Evolutionary conservation across 176 grass and related monocot genomes (phyloP).

Genomic region (Ensete glaucum): DNA sequence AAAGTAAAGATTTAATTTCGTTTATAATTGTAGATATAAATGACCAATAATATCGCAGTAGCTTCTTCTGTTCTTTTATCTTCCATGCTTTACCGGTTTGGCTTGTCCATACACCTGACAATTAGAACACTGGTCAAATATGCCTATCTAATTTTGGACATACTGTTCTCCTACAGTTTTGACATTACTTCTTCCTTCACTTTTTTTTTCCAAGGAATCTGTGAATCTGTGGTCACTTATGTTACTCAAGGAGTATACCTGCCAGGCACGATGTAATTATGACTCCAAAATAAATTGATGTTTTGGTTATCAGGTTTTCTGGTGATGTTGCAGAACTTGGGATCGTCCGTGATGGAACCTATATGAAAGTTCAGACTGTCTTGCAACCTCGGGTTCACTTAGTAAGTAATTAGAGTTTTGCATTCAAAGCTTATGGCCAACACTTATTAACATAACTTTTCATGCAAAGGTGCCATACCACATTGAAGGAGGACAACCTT

Average conservation of each 20-base stretch:
- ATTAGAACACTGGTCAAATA: neutral
- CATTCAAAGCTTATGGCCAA: conserved; percentile 27
- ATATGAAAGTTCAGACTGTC: conserved; percentile 68
- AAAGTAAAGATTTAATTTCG: conserved; percentile 51
- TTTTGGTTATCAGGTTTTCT: conserved; percentile 56
- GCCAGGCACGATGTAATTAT: neutral
- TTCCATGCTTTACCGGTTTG: neutral
- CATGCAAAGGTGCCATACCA: conserved; percentile 66
- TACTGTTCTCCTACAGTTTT: neutral
- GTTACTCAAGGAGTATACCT: neutral
- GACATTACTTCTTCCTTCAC: neutral
- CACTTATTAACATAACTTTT: conserved; percentile 8
- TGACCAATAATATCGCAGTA: neutral
- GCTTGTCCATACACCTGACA: neutral
- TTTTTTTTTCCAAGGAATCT: neutral
- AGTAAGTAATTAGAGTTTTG: conserved; percentile 32
- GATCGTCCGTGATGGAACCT: conserved; percentile 66
- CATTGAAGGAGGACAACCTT: conserved; percentile 75
- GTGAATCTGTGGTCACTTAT: neutral
- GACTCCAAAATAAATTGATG: neutral
- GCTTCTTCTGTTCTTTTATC: neutral
- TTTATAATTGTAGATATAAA: neutral
- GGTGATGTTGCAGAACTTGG: conserved; percentile 85
- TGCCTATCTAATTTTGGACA: neutral
- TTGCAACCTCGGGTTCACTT: conserved; percentile 73